phyloP scores from a whole-genome alignment of 192 early-diverging fungal genomes.

The Coemansia sp. region DNA sequence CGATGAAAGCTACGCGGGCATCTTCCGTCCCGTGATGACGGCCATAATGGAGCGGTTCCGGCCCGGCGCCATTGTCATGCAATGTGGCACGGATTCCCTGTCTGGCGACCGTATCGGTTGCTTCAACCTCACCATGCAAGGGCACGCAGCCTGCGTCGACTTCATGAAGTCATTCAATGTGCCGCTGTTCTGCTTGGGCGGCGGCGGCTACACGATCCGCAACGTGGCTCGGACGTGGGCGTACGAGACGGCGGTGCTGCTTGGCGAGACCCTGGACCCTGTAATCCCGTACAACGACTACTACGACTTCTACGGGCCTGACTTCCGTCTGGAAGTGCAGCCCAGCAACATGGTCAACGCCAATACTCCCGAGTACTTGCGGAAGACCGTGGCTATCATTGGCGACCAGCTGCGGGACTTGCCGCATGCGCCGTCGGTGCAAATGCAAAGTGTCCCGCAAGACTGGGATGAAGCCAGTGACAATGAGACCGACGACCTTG shows the following conservation, averaged over 20 bases:
- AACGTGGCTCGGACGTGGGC: conserved; percentile 95
- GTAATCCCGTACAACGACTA: conserved; percentile 88
- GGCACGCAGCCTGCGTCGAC: conserved; percentile 91
- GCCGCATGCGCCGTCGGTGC: conserved; percentile 64
- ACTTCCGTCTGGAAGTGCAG: conserved; percentile 85
- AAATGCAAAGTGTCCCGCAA: conserved; percentile 46
- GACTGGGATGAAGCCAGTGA: conserved; percentile 55
- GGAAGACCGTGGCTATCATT: conserved; percentile 61
- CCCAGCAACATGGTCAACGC: conserved; percentile 88
- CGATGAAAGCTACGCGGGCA: conserved; percentile 87
- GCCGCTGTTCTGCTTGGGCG: conserved; percentile 91
- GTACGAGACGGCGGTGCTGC: conserved; percentile 87
- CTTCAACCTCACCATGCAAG: conserved; percentile 94
- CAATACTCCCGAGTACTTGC: conserved; percentile 83
- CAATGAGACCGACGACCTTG: conserved; percentile 36
- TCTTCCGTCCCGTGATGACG: conserved; percentile 86
- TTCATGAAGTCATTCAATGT: conserved; percentile 92
- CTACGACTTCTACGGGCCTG: conserved; percentile 90
- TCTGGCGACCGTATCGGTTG: conserved; percentile 91
- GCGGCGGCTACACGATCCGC: conserved; percentile 97
- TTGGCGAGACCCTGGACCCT: conserved; percentile 69
- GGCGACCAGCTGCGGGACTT: conserved; percentile 64
- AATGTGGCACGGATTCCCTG: conserved; percentile 95
- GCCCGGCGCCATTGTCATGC: conserved; percentile 89
- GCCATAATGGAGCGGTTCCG: conserved; percentile 90